Evolutionary conservation across 2,329 filamentous ascomycete species (phyloP).

Genomic region (Trichoderma sp.): DNA sequence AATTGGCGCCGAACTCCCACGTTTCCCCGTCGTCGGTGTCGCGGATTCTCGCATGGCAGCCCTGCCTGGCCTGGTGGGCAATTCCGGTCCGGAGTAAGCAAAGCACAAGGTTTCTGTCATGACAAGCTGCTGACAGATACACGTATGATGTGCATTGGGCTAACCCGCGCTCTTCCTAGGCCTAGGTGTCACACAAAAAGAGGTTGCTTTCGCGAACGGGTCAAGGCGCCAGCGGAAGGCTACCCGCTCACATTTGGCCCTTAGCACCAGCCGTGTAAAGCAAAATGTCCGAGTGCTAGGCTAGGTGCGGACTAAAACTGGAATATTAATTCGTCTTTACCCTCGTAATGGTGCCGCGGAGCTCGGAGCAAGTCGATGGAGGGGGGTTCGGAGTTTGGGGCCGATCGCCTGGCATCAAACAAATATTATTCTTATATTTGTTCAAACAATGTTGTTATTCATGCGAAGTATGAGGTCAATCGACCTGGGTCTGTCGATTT

Average conservation of each 20-base stretch:
- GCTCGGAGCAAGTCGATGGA: neutral
- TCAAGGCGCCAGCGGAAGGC: neutral
- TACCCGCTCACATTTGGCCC: neutral
- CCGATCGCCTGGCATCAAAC: neutral
- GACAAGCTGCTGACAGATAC: neutral
- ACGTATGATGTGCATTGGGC: neutral
- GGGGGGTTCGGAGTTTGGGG: neutral
- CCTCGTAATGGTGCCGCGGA: neutral
- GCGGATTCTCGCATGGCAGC: slow-evolving; percentile 13
- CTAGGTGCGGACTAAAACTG: neutral
- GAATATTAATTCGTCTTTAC: neutral
- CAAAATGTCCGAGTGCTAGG: neutral
- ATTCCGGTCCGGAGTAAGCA: slow-evolving; percentile 8
- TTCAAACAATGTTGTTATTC: neutral
- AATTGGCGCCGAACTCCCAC: neutral
- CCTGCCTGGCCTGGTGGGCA: neutral
- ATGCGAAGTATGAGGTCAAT: neutral
- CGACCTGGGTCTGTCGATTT: neutral
- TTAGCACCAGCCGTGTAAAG: neutral
- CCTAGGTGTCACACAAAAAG: neutral
- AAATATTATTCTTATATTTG: neutral
- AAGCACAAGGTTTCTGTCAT: neutral
- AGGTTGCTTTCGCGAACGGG: neutral
- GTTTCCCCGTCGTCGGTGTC: neutral
- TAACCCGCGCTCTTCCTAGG: neutral